Conservation (phyloP, 2,329 filamentous ascomycete genomes). For the Penicillium janthinellum region DNA sequence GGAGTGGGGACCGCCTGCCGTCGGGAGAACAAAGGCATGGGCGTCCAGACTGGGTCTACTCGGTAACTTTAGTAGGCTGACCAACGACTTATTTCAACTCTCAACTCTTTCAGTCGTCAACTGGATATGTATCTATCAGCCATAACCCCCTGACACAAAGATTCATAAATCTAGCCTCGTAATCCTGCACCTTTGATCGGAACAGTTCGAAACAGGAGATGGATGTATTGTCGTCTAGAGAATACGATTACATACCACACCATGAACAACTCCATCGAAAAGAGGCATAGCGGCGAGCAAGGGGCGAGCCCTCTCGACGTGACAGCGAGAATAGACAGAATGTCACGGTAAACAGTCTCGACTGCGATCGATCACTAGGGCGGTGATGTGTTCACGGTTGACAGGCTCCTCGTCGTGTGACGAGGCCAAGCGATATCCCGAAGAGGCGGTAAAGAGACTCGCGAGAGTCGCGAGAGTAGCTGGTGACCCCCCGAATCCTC, state of each 20-base stretch:
- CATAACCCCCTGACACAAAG: background rate
- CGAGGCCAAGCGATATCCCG: constrained; percentile 14
- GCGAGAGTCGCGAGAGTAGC: background rate
- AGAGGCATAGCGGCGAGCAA: background rate
- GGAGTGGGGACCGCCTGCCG: background rate
- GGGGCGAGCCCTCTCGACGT: constrained; percentile 4
- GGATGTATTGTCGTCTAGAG: background rate
- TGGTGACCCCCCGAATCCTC: background rate
- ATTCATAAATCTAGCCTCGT: background rate
- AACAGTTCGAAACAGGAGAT: background rate
- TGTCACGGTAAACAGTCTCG: background rate
- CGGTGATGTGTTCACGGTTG: constrained; percentile 21
- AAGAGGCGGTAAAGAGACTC: constrained; percentile 13
- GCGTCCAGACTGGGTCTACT: background rate
- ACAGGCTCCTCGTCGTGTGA: constrained; percentile 26
- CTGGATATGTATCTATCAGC: too few species aligned
- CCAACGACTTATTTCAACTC: too few species aligned
- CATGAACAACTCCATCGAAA: background rate
- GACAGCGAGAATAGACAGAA: constrained; percentile 2
- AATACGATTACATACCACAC: constrained; percentile 7
- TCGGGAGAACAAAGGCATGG: background rate
- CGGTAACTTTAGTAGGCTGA: too few species aligned
- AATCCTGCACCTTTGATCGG: background rate
- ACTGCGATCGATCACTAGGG: constrained; percentile 7
- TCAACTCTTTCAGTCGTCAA: background rate